Evolutionary conservation across 2,329 filamentous ascomycete genomes (phyloP), one percentile per base, ranked within the genome.

Genomic region (Aspergillus sp.): DNA sequence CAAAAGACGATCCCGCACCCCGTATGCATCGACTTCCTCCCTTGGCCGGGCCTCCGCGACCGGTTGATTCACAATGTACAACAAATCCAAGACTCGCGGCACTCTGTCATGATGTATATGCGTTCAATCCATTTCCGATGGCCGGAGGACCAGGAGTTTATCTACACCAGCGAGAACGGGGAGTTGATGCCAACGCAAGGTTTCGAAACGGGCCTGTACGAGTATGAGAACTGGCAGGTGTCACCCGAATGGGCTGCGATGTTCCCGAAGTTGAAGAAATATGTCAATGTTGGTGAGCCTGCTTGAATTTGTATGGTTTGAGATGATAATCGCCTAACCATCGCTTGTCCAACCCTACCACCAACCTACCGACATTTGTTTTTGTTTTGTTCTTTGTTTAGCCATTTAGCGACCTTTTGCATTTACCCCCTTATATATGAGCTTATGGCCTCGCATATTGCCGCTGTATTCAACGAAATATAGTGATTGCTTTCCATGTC

Each of bases 1-100:
- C 56, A 58, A 35, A 58, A 51, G 27, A 58, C 56, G 14, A 17
- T 58, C 43, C 56, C 56, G n/a, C 56, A 58, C 31, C 56, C 56
- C 19, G 56, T 58, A 15, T 58, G 56, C 46, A 51, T 58, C 40
- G 56, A 58, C 51, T 58, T 58, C 24, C 56, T 58, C 14, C 56
- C 56, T 4, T 58, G 56, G 56, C 56, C 56, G 3, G 46, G 56
- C 7, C 56, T 58, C n/a, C 56, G 56, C 31, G 56, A 58, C 41
- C 51, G 56, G 24, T 21, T 58, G 11, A 58, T 58, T 19, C 40
- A 44, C 19, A 50, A 39, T 17, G 37, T 27, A 6, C 24, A 45
- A 9, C 51, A 51, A 19, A 44, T 50, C 3, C 45, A 50, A 21
- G 56, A 58, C 35, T 23, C 56, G 9, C 56, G 51, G 7, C 56